These are phyloP conservation scores for Salix viminalis DNA, from an alignment of 345 rosid genomes.

Conservation along the genomic window DNA sequence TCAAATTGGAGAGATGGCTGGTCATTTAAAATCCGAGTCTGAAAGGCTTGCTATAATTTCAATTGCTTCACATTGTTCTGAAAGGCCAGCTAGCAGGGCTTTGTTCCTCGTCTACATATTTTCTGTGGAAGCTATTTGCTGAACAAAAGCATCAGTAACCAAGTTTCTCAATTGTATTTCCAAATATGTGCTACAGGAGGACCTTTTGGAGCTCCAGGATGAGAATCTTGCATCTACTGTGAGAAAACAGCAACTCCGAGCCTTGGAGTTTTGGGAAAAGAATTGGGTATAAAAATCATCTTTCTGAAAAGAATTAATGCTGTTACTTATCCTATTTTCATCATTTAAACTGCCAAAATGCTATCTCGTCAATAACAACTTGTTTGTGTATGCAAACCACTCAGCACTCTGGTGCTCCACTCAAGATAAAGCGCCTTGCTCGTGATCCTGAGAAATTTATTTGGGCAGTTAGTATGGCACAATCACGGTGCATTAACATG, in stretches of 20 bases:
- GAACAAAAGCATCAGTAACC: background rate
- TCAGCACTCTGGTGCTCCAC: constrained; percentile 79
- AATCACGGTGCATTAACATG: constrained; percentile 75
- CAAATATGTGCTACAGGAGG: constrained; percentile 43
- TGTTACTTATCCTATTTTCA: background rate
- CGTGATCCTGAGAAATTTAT: constrained; percentile 70
- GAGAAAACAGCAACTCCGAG: constrained; percentile 66
- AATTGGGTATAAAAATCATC: constrained; percentile 60
- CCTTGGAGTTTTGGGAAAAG: constrained; percentile 75
- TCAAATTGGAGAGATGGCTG: background rate
- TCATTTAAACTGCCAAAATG: background rate
- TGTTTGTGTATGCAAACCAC: constrained; percentile 5
- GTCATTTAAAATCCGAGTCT: too few relatives aligned
- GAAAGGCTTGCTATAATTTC: too few relatives aligned
- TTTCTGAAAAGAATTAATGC: constrained; percentile 1
- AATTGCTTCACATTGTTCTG: background rate
- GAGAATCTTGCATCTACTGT: constrained; percentile 67
- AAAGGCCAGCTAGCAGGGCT: background rate
- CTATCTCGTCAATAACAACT: constrained; percentile 8
- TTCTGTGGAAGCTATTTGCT: background rate
- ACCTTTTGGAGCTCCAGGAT: constrained; percentile 85
- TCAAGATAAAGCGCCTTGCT: constrained; percentile 86
- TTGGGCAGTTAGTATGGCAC: constrained; percentile 88
- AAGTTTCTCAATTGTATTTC: constrained; percentile 8
- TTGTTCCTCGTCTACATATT: background rate